Evolutionary conservation across 2,329 filamentous ascomycete genomes (phyloP), one percentile per base, ranked within the genome.

Genomic region (Fonsecaea erecta): DNA sequence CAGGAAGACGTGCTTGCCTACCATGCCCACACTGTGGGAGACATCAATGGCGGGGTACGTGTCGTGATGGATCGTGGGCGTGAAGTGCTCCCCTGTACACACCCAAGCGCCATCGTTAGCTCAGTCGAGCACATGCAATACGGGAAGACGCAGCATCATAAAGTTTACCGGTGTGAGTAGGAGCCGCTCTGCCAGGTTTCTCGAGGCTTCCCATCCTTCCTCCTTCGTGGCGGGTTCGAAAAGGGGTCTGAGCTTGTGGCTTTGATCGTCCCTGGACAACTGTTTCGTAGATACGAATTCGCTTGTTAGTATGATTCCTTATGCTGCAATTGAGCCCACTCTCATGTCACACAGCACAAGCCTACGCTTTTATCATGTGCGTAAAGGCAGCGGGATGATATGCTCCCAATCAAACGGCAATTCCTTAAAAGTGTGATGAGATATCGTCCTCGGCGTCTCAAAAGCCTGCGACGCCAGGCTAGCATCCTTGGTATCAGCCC

Each of bases 321-420:
- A 9, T 52, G 48, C 28, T 7, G 28, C 28, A 12, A 14, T 14
- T 52, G 21, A 30, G 12, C 12, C 28, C 48, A 52, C 21, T 18
- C 21, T 28, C 5, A 14, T 3, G 48, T 18, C n/a, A 28, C 18
- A 52, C 48, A n/a, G 48, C 48, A 52, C 48, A 21, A 52, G 48
- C 18, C 48, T 52, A 52, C 28, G 48, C 48, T 52, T 52, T 52
- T 52, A 52, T 52, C 48, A 52, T 52, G 11, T 30, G 48, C 28
- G 16, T 52, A 12, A 52, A 52, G 21, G 48, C 18, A n/a, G 37
- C 16, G 35, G 14, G 35, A n/a, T 40, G 35, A 16, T 16, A 40
- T 34, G 5, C 32, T 12, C 9, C 32, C 32, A 34, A 34, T 34
- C 32, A 11, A 34, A 34, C 32, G 6, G 9, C 37, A 14, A 40